phyloP scores from a whole-genome alignment of 805 yeast genomes.

The Ogataea nakhonphanomensis region DNA sequence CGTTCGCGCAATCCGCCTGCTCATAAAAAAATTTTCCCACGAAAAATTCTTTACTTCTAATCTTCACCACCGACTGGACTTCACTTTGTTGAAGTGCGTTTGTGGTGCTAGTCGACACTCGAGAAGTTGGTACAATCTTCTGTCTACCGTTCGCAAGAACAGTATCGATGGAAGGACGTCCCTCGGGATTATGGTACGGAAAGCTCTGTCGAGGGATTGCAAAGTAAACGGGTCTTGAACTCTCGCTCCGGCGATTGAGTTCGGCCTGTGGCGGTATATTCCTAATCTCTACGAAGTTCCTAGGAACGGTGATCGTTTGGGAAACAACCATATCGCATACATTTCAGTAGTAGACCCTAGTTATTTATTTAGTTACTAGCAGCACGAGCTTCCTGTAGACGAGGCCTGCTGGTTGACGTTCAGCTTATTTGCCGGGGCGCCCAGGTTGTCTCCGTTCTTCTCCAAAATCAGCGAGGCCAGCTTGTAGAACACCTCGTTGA shows the following conservation, averaged over 20 bases:
- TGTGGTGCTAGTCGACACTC: slow-evolving; percentile 32
- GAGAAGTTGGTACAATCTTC: slow-evolving; percentile 35
- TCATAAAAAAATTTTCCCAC: slow-evolving; percentile 21
- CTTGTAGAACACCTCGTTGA: slow-evolving; percentile 86
- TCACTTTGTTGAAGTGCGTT: slow-evolving; percentile 22
- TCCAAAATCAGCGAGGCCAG: slow-evolving; percentile 85
- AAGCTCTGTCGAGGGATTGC: slow-evolving; percentile 98
- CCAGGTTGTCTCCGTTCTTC: slow-evolving; percentile 50
- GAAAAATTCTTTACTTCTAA: slow-evolving; percentile 29
- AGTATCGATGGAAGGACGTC: slow-evolving; percentile 29
- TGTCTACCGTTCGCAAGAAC: slow-evolving; percentile 24
- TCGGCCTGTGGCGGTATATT: slow-evolving; percentile 93
- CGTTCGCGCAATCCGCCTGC: slow-evolving; percentile 34
- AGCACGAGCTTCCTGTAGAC: slow-evolving; percentile 22
- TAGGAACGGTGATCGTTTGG: slow-evolving; percentile 92
- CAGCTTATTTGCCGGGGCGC: slow-evolving; percentile 25
- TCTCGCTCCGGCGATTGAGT: slow-evolving; percentile 44
- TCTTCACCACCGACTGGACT: slow-evolving; percentile 36
- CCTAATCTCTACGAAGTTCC: slow-evolving; percentile 98
- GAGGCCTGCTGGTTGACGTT: slow-evolving; percentile 26
- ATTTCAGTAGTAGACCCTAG: slow-evolving; percentile 33
- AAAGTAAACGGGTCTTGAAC: slow-evolving; percentile 46
- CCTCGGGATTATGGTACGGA: slow-evolving; percentile 57
- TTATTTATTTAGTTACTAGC: slow-evolving; percentile 1
- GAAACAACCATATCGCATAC: slow-evolving; percentile 99